These are phyloP conservation scores for Carex myosuroides DNA, from an alignment of 176 grass and related monocot species.

Conservation along the genomic window DNA sequence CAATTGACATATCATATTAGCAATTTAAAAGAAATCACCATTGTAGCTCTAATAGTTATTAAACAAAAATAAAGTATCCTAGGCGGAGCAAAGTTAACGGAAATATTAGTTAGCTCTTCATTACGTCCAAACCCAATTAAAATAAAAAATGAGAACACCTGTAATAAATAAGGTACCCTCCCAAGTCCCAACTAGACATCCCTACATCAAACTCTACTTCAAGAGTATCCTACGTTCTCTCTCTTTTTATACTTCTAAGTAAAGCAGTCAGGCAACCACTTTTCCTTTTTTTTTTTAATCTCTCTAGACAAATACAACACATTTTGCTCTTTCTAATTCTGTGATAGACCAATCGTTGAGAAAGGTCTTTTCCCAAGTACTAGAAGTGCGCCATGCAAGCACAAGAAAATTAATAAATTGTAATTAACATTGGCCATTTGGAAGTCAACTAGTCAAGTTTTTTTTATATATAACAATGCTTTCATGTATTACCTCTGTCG, in stretches of 20 bases:
- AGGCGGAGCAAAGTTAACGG: background rate
- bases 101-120: background rate
- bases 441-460: background rate
- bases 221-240: background rate
- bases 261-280: slow-evolving; percentile 4
- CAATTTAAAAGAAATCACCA: no score
- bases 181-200: background rate
- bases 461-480: background rate
- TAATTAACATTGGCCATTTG: background rate
- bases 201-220: slow-evolving; percentile 15
- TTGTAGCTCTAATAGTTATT: no score
- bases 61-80: no score
- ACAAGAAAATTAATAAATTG: background rate
- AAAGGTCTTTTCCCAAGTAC: no score
- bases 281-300: background rate
- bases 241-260: slow-evolving; percentile 16
- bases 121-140: no score
- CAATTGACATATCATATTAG: no score
- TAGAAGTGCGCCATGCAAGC: background rate
- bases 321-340: background rate
- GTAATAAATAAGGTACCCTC: background rate
- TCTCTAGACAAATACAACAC: background rate
- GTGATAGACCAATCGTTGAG: background rate
- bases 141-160: background rate
- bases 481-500: slow-evolving; percentile 2